Percentiles rank a stretch among this genome's conserved stretches.
These are phyloP conservation scores for Cyclotella cryptica DNA, from an alignment of 108 stramenopile genomes.

Conservation along the genomic window DNA sequence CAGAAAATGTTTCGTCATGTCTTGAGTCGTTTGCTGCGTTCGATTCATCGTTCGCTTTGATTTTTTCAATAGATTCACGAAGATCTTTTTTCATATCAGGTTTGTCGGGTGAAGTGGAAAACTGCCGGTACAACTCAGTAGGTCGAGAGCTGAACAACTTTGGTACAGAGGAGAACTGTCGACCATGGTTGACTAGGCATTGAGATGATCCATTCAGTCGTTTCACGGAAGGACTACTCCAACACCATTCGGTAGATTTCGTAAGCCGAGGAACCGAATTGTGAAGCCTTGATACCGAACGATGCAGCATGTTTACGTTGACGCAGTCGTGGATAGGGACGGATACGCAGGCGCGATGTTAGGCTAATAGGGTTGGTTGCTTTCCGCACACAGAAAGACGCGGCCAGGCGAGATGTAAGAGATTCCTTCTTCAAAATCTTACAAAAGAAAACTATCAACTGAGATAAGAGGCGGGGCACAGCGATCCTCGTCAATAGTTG, in stretches of 20 bases:
- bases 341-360: background rate
- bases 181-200: too few species aligned
- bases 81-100: slow-evolving; percentile 46
- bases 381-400: background rate
- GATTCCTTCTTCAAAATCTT: too few species aligned
- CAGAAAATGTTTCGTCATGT: background rate
- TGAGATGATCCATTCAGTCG: too few species aligned
- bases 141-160: background rate
- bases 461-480: too few species aligned
- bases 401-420: too few species aligned
- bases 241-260: background rate
- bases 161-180: background rate
- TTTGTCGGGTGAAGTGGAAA: slow-evolving; percentile 3
- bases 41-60: slow-evolving; percentile 26
- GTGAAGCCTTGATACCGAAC: background rate
- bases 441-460: too few species aligned
- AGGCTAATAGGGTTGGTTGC: background rate
- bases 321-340: background rate
- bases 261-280: background rate
- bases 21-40: slow-evolving; percentile 6
- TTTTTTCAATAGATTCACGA: slow-evolving; percentile 48
- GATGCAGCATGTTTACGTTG: background rate
- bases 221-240: background rate
- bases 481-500: too few species aligned
- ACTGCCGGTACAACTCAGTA: background rate